Conservation (phyloP, 208 protist genomes). For the Porcisia deanei region DNA sequence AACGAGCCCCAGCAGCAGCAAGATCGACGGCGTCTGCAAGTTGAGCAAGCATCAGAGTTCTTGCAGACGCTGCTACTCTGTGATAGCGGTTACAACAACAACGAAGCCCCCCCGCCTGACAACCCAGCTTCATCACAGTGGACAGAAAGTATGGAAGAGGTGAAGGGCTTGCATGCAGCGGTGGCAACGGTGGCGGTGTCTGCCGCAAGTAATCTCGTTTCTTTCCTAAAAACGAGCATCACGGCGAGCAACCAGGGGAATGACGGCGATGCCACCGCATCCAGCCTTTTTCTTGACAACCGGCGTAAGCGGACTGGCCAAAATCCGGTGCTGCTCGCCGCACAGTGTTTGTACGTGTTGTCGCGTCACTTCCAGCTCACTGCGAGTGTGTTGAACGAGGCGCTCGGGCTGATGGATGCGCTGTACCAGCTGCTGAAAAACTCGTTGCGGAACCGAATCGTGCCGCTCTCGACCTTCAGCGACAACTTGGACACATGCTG, state of each 20-base stretch:
- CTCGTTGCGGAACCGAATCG: conserved; percentile 22
- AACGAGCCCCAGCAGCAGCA: conserved; percentile 26
- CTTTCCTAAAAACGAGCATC: conserved; percentile 42
- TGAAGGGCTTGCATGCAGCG: conserved; percentile 34
- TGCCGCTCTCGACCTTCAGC: conserved; percentile 26
- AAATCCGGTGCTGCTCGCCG: conserved; percentile 62
- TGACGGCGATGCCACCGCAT: conserved; percentile 17
- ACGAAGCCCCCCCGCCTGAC: conserved; percentile 29
- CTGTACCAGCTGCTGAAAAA: conserved; percentile 23
- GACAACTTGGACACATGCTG: conserved; percentile 36
- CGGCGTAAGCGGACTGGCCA: conserved; percentile 17
- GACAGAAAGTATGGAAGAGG: conserved; percentile 17
- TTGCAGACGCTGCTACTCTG: conserved; percentile 47
- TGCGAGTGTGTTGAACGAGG: conserved; percentile 53
- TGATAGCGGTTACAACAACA: conserved; percentile 54
- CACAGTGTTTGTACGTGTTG: conserved; percentile 82
- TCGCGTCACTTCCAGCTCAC: conserved; percentile 89
- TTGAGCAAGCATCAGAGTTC: conserved; percentile 24
- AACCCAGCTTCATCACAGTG: conserved; percentile 31
- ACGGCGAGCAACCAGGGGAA: conserved; percentile 20
- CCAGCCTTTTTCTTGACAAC: conserved; percentile 17
- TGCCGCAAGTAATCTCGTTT: conserved; percentile 48
- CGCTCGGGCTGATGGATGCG: conserved; percentile 44
- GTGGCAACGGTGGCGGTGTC: conserved; percentile 31
- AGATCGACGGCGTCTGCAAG: conserved; percentile 25